Conservation (phyloP, 768 basidiomycete species). For the Gelatoporia subvermispora region DNA sequence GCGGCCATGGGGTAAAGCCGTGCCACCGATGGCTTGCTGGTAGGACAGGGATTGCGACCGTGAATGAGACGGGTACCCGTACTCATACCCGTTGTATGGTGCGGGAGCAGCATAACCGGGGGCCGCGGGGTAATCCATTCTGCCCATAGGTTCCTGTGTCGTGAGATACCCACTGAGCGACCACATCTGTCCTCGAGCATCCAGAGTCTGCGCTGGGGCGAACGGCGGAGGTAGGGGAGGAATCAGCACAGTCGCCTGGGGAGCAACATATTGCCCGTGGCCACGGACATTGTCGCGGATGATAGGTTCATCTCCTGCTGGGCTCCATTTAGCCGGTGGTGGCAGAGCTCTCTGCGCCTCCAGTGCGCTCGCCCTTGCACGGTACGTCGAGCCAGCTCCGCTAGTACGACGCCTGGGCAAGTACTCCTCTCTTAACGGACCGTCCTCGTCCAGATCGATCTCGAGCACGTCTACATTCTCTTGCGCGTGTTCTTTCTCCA, state of each 20-base stretch:
- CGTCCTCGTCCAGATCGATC: slow-evolving; percentile 80
- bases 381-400: slow-evolving; percentile 7
- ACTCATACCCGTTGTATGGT: slow-evolving; percentile 16
- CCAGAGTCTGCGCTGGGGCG: slow-evolving; percentile 26
- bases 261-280: slow-evolving; percentile 54
- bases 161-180: slow-evolving; percentile 18
- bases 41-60: slow-evolving; percentile 56
- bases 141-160: slow-evolving; percentile 9
- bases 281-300: slow-evolving; percentile 46
- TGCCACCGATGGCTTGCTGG: slow-evolving; percentile 41
- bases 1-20: slow-evolving; percentile 37
- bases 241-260: slow-evolving; percentile 36
- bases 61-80: slow-evolving; percentile 24
- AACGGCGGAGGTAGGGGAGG: slow-evolving; percentile 34
- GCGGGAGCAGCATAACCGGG: slow-evolving; percentile 9
- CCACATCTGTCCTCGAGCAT: slow-evolving; percentile 26
- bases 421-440: slow-evolving; percentile 78
- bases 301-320: slow-evolving; percentile 74
- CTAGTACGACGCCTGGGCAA: slow-evolving; percentile 64
- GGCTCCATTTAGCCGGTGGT: slow-evolving; percentile 79
- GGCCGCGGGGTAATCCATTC: slow-evolving; percentile 3
- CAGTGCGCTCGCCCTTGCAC: slow-evolving; percentile 12
- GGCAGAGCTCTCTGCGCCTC: slow-evolving; percentile 41
- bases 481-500: slow-evolving; percentile 23
- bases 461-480: slow-evolving; percentile 46